These are phyloP conservation scores for Trifolium subterraneum DNA, from an alignment of 306 rosid species.

Conservation along the genomic window DNA sequence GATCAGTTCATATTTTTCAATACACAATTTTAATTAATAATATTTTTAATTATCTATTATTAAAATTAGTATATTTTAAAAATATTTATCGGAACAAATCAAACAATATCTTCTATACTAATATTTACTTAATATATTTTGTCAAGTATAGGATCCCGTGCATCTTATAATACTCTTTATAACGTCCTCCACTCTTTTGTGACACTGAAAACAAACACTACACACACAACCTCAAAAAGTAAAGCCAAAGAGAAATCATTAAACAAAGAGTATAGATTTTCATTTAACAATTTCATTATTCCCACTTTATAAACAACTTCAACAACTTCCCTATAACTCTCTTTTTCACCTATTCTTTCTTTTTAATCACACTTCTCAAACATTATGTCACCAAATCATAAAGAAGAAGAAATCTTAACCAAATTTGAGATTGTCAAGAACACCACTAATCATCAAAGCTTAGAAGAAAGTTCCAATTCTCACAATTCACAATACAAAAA, in stretches of 20 bases:
- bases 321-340: conserved; percentile 21
- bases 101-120: too few relatives aligned
- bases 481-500: neutral
- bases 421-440: conserved; percentile 22
- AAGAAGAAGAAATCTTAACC: neutral
- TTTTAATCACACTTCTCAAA: neutral
- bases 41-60: too few relatives aligned
- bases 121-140: too few relatives aligned
- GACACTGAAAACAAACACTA: conserved; percentile 34
- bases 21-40: too few relatives aligned
- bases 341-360: conserved; percentile 15
- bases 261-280: conserved; percentile 19
- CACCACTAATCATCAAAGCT: neutral
- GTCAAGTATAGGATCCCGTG: conserved; percentile 56
- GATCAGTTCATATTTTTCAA: too few relatives aligned
- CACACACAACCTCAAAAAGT: conserved; percentile 41
- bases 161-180: conserved; percentile 33
- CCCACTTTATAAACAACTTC: conserved; percentile 5
- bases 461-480: conserved; percentile 32
- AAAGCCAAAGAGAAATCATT: conserved; percentile 34
- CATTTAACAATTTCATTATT: conserved; percentile 33
- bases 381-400: conserved; percentile 47
- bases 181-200: conserved; percentile 39
- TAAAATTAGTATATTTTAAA: too few relatives aligned
- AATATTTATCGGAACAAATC: too few relatives aligned